These are phyloP conservation scores for Collybia nuda DNA, from an alignment of 768 basidiomycete species.

Conservation along the genomic window DNA sequence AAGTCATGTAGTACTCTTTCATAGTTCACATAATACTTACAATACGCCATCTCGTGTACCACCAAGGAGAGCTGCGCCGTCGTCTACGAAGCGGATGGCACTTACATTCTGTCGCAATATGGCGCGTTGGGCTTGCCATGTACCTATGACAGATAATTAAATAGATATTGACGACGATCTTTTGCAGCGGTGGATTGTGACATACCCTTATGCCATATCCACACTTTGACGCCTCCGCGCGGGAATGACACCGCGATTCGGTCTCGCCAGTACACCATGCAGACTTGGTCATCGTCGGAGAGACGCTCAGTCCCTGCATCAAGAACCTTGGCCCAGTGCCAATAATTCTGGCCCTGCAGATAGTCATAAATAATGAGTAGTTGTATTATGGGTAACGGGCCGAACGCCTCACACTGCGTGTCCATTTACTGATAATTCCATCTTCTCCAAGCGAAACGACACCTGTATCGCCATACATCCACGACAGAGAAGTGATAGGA, in stretches of 20 bases:
- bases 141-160: slow-evolving; percentile 39
- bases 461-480: slow-evolving; percentile 60
- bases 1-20: neutral
- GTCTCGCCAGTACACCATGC: slow-evolving; percentile 56
- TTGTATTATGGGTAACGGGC: too few species aligned
- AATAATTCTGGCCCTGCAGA: slow-evolving; percentile 45
- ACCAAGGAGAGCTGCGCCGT: slow-evolving; percentile 62
- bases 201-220: slow-evolving; percentile 59
- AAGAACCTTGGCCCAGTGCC: slow-evolving; percentile 57
- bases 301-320: slow-evolving; percentile 41
- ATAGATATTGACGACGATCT: slow-evolving; percentile 1
- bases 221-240: slow-evolving; percentile 60
- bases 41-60: slow-evolving; percentile 71
- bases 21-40: slow-evolving; percentile 33
- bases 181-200: neutral
- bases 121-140: slow-evolving; percentile 64
- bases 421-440: slow-evolving; percentile 62
- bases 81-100: slow-evolving; percentile 60
- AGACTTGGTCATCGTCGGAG: slow-evolving; percentile 37
- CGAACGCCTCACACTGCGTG: slow-evolving; percentile 41
- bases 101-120: slow-evolving; percentile 67
- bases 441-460: slow-evolving; percentile 58
- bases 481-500: slow-evolving; percentile 46
- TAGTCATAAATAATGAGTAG: neutral
- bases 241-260: slow-evolving; percentile 65